Base-by-base conservation (phyloP, 2,329 filamentous ascomycete genomes). In the Colletotrichum caudatum region DNA sequence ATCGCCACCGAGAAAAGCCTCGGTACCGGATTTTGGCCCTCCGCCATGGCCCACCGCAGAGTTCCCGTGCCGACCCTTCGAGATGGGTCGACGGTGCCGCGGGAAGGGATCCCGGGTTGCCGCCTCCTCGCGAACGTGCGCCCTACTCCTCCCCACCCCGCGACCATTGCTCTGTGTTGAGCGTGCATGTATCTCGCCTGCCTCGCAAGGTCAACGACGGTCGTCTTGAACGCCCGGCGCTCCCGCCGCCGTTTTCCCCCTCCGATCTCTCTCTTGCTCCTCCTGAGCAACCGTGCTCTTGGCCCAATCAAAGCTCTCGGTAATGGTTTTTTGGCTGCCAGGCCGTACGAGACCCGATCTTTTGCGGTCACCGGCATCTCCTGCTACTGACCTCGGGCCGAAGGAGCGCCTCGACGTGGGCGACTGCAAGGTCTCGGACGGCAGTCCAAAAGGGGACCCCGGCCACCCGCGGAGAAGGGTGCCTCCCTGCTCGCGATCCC, bases 381-480 rank as follows among this genome's bases (percentile, higher is more conserved):
- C 82, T 83, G 0, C 80, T 80, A 0, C 79, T 80, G 1, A 76
- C 82, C 3, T 80, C 80, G 0, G 77, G 77, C 3, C 74, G 76
- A 16, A 85, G 44, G 2, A 85, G 74, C 1, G 84, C 83, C 54
- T 82, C 80, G 1, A 84, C 80, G 73, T 86, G 85, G 0, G 82
- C 84, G 16, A 75, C 71, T 0, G 84, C 84, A 1, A 87, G 75
- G 73, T 86, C 84, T 6, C 85, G 76, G 0, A 84, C 85, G 70
- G 87, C 84, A 26, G 86, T 81, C 82, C 82, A 87, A 57, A 82
- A 82, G 0, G 80, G 80, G 1, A 85, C 82, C 1, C 80, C 75
- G 0, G 81, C 78, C 2, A 78, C 74, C 78, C 2, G 78, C 74
- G 0, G 84, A 84, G 0, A 86, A 74, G 26, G 75, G 80, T 56